Evolutionary conservation across 495 filamentous ascomycete species (phyloP), one percentile per base, ranked within the genome.

Genomic region (Penicillium parvum): DNA sequence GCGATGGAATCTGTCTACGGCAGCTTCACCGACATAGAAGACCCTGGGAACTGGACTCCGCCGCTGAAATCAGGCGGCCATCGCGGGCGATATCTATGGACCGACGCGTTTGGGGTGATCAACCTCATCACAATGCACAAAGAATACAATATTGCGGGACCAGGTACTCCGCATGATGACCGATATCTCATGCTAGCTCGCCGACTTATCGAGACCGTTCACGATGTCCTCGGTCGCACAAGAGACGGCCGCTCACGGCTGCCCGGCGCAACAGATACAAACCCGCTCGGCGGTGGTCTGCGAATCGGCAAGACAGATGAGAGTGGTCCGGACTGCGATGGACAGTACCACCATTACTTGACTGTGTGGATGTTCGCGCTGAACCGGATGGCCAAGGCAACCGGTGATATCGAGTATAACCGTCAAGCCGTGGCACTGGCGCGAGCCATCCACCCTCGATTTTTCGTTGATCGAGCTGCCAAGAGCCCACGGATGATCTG

Each of bases 341-440:
- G 81, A 3, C 79, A 83, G 52, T 85, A 85, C 36, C 79, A 84
- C 40, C 81, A 85, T 45, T 86, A 83, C 50, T 60, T 85, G 7
- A 84, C 80, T 0, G 50, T 86, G 2, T 86, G 81, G 81, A 83
- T 84, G 80, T 86, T 84, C 49, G 81, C 79, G 0, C 61, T 85
- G 3, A 83, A 84, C 57, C 69, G 81, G 4, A 64, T 83, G 27
- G 61, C 74, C 0, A 32, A 74, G 8, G 81, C 77, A 9, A 72
- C 70, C 3, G 64, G 66, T 0, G 71, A 83, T 23, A 37, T 52
- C 12, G 35, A 32, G 1, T 84, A 76, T 44, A 84, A 82, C 44
- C 45, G 53, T 3, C 70, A 73, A 25, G 82, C 79, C 1, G 60
- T 84, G 7, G 62, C 72, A 41, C 63, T 86, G 9, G 79, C 80